Evolutionary conservation across 1,139 yeast species (phyloP).

Genomic region (Yamadazyma diospyri): DNA sequence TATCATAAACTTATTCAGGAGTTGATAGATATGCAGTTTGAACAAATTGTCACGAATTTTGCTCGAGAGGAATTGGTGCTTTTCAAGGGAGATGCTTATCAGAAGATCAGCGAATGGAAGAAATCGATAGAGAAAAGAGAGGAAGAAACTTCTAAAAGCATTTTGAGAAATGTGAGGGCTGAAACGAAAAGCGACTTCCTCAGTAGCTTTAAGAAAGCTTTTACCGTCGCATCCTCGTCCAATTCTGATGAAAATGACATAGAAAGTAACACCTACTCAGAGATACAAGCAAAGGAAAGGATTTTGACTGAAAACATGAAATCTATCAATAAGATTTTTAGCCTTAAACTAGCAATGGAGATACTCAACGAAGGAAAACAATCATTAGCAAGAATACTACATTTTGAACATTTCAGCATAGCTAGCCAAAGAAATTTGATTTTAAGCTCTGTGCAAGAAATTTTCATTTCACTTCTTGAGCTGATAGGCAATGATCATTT

Average conservation of each 20-base stretch:
- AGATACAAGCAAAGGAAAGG: conserved; percentile 42
- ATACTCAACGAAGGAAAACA: conserved; percentile 38
- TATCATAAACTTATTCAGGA: conserved; percentile 32
- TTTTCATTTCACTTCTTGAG: conserved; percentile 65
- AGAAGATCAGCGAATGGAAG: conserved; percentile 34
- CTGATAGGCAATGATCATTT: conserved; percentile 72
- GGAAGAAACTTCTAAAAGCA: conserved; percentile 37
- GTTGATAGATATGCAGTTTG: conserved; percentile 48
- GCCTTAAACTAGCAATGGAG: conserved; percentile 38
- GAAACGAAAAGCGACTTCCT: conserved; percentile 47
- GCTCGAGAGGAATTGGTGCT: conserved; percentile 39
- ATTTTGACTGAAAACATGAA: conserved; percentile 43
- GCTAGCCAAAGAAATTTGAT: conserved; percentile 30
- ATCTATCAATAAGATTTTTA: conserved; percentile 36
- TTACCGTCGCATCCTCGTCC: conserved; percentile 34
- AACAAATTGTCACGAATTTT: conserved; percentile 47
- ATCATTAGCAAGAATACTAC: conserved; percentile 30
- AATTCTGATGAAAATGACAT: conserved; percentile 14
- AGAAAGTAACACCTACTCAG: conserved; percentile 28
- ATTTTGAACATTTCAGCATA: conserved; percentile 33
- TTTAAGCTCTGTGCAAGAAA: conserved; percentile 42
- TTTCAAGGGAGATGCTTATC: conserved; percentile 26
- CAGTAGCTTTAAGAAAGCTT: conserved; percentile 61
- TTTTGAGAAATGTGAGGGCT: conserved; percentile 36
- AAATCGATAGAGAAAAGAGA: conserved; percentile 32